phyloP scores from a whole-genome alignment of 2,329 filamentous ascomycete species.

The Claviceps arundinis region DNA sequence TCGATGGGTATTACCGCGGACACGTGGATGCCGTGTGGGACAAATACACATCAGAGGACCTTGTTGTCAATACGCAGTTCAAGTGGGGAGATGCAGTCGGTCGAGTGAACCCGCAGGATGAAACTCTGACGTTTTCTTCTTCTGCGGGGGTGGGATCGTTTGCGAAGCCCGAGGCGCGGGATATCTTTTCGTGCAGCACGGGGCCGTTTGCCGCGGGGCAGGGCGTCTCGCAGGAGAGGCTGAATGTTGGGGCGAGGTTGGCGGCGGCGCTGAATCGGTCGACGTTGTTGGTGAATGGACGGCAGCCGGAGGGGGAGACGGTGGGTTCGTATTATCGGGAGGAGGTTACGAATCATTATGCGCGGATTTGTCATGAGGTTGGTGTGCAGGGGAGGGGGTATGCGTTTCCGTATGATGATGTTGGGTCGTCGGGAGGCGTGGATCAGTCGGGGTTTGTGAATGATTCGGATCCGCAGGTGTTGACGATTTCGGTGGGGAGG shows the following conservation, averaged over 20 bases:
- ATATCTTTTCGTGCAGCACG: slow-evolving; percentile 40
- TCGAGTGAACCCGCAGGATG: slow-evolving; percentile 20
- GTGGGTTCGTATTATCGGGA: slow-evolving; percentile 39
- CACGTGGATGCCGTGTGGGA: slow-evolving; percentile 40
- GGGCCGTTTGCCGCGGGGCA: slow-evolving; percentile 40
- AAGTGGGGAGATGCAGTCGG: slow-evolving; percentile 36
- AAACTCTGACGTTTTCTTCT: slow-evolving; percentile 24
- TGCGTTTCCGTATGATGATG: slow-evolving; percentile 61
- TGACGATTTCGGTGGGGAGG: slow-evolving; percentile 44
- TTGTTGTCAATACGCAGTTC: slow-evolving; percentile 41
- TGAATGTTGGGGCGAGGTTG: slow-evolving; percentile 58
- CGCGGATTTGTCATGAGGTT: slow-evolving; percentile 48
- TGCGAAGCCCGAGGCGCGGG: slow-evolving; percentile 30
- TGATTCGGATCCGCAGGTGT: slow-evolving; percentile 38
- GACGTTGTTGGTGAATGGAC: slow-evolving; percentile 43
- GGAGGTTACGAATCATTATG: slow-evolving; percentile 50
- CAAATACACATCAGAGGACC: slow-evolving; percentile 29
- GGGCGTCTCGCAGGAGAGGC: slow-evolving; percentile 31
- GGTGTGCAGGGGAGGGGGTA: slow-evolving; percentile 50
- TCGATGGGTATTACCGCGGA: slow-evolving; percentile 34
- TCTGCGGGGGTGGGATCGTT: slow-evolving; percentile 28
- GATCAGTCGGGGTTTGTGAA: slow-evolving; percentile 52
- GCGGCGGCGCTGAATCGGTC: slow-evolving; percentile 64
- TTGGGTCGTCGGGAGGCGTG: slow-evolving; percentile 35
- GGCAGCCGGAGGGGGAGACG: slow-evolving; percentile 38